A percentile compares a stretch with the other conserved stretches of the same genome.
These are phyloP conservation scores for Microglena sp. DNA, from an alignment of 139 green algal species.

Conservation along the genomic window DNA sequence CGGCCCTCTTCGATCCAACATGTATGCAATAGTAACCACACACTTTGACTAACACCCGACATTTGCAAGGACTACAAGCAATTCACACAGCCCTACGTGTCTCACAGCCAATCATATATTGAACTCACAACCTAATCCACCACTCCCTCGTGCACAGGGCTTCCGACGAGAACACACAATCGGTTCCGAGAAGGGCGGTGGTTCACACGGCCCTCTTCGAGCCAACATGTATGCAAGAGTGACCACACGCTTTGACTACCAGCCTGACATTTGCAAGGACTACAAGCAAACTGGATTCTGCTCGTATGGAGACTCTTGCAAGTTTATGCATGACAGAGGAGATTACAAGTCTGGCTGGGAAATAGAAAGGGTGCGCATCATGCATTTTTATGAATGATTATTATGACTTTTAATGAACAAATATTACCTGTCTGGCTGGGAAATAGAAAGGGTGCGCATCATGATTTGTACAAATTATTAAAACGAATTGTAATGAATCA, in stretches of 20 bases:
- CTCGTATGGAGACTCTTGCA: slow-evolving; percentile 95
- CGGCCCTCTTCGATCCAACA: neutral
- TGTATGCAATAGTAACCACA: neutral
- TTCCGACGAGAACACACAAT: slow-evolving; percentile 57
- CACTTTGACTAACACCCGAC: neutral
- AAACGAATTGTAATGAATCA: no score
- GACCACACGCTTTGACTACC: slow-evolving; percentile 80
- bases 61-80: neutral
- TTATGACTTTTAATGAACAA: no score
- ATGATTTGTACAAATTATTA: no score
- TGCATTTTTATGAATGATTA: neutral
- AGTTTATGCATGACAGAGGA: slow-evolving; percentile 96
- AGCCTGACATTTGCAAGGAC: slow-evolving; percentile 98
- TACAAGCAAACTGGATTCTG: slow-evolving; percentile 96
- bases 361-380: slow-evolving; percentile 57
- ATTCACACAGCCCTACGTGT: neutral
- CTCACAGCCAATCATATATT: neutral
- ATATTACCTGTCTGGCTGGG: no score
- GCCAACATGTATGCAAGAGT: slow-evolving; percentile 45
- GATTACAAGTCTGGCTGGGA: slow-evolving; percentile 98
- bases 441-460: no score
- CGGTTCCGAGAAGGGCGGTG: slow-evolving; percentile 56
- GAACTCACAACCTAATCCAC: neutral
- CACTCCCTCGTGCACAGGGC: slow-evolving; percentile 13
- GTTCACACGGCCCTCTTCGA: slow-evolving; percentile 76